Evolutionary conservation across 164 flowering plant genomes (phyloP).

Genomic region (Chimonanthus salicifolius): DNA sequence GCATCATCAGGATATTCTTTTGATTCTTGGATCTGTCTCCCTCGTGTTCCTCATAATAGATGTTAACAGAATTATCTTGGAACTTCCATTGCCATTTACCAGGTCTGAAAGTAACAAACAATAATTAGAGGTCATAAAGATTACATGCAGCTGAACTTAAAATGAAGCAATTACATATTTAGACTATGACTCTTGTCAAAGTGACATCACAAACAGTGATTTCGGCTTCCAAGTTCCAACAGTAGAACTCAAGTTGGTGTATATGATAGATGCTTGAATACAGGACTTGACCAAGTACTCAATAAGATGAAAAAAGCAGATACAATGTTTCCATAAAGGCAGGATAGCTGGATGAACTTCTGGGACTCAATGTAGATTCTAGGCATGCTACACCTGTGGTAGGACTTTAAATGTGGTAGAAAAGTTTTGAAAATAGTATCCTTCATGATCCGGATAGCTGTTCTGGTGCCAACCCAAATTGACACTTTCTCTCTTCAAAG

Average conservation of each 20-base stretch:
- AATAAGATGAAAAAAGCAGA: too few species aligned
- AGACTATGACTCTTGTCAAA: neutral
- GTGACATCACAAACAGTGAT: neutral
- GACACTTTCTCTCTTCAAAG: neutral
- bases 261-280: neutral
- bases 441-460: neutral
- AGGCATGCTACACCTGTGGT: too few species aligned
- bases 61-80: constrained; percentile 49
- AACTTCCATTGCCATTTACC: constrained; percentile 83
- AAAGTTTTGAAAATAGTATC: too few species aligned
- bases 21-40: constrained; percentile 33
- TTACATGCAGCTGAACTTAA: too few species aligned
- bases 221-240: neutral
- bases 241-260: neutral
- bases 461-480: neutral
- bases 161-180: neutral
- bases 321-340: neutral
- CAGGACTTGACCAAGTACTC: neutral
- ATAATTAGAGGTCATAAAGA: neutral
- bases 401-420: too few species aligned
- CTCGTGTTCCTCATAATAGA: constrained; percentile 71
- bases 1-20: constrained; percentile 71
- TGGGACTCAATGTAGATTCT: too few species aligned
- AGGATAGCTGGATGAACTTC: neutral
- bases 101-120: constrained; percentile 30